Conservation (phyloP, 345 rosid species). For the Pelargonium nanum region DNA sequence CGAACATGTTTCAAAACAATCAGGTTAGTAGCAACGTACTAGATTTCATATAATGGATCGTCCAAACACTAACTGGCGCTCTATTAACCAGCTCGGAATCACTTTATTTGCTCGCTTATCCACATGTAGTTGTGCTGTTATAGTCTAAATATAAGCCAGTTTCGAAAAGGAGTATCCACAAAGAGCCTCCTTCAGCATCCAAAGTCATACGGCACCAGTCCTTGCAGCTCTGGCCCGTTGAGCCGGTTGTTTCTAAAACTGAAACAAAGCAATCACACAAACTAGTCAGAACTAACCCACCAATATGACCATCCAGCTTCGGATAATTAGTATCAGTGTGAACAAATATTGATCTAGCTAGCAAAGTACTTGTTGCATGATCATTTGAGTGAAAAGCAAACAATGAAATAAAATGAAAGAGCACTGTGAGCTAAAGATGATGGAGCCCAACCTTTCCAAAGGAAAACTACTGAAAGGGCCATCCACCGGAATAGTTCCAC, state of each 20-base stretch:
- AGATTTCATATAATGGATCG: no score
- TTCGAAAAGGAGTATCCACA: no score
- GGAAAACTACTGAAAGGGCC: slow-evolving; percentile 55
- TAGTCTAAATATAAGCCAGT: no score
- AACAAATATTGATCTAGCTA: no score
- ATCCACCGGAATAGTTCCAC: slow-evolving; percentile 66
- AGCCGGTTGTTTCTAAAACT: slow-evolving; percentile 50
- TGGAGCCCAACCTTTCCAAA: slow-evolving; percentile 36
- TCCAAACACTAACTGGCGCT: no score
- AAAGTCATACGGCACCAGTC: slow-evolving; percentile 54
- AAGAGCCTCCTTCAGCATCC: slow-evolving; percentile 54
- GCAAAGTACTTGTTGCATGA: not conserved
- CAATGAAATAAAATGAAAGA: not conserved
- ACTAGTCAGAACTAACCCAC: not conserved
- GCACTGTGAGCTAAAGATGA: not conserved
- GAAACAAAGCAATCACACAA: slow-evolving; percentile 8
- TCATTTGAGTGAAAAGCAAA: not conserved
- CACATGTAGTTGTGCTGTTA: no score
- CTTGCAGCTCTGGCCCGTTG: slow-evolving; percentile 66
- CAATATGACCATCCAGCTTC: not conserved
- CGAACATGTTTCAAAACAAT: no score
- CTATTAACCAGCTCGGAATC: no score
- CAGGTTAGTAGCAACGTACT: no score
- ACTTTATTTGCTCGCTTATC: no score
- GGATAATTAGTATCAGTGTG: not conserved